Evolutionary conservation across 805 yeast genomes (phyloP).

Genomic region (Monosporozyma aerobia): DNA sequence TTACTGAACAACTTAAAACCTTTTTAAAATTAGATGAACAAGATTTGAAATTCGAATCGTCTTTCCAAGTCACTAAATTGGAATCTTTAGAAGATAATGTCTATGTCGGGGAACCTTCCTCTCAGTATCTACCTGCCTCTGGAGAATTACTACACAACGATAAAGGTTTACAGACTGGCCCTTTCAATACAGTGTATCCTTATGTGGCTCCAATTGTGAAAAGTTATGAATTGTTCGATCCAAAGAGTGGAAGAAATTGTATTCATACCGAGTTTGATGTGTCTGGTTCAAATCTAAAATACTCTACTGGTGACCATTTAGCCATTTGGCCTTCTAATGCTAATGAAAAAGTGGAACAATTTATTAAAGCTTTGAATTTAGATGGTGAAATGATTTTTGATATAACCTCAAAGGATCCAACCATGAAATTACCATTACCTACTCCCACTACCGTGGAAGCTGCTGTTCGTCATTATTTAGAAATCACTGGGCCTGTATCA

Average conservation of each 20-base stretch:
- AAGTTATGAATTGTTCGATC: conserved; percentile 63
- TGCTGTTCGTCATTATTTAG: conserved; percentile 76
- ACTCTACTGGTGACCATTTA: conserved; percentile 92
- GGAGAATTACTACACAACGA: conserved; percentile 30
- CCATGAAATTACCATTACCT: conserved; percentile 54
- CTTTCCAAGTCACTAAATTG: conserved; percentile 36
- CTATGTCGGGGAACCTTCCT: conserved; percentile 75
- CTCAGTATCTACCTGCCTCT: conserved; percentile 37
- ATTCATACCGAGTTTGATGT: conserved; percentile 86
- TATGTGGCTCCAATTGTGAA: conserved; percentile 58
- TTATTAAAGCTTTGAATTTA: conserved; percentile 57
- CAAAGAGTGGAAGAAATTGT: conserved; percentile 59
- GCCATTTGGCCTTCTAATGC: conserved; percentile 93
- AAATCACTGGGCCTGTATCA: conserved; percentile 87
- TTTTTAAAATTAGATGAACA: conserved; percentile 71
- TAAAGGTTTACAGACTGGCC: conserved; percentile 45
- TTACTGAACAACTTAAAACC: conserved; percentile 58
- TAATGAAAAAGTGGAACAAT: conserved; percentile 57
- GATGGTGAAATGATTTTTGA: conserved; percentile 43
- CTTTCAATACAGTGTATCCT: conserved; percentile 80
- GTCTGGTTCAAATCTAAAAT: conserved; percentile 63
- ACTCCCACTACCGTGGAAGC: conserved; percentile 82
- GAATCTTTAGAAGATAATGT: conserved; percentile 36
- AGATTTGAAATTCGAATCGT: conserved; percentile 56
- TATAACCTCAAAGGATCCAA: conserved; percentile 61